Base-by-base conservation (phyloP, 148 eudicot species). In the Vaccinium macrocarpon region DNA sequence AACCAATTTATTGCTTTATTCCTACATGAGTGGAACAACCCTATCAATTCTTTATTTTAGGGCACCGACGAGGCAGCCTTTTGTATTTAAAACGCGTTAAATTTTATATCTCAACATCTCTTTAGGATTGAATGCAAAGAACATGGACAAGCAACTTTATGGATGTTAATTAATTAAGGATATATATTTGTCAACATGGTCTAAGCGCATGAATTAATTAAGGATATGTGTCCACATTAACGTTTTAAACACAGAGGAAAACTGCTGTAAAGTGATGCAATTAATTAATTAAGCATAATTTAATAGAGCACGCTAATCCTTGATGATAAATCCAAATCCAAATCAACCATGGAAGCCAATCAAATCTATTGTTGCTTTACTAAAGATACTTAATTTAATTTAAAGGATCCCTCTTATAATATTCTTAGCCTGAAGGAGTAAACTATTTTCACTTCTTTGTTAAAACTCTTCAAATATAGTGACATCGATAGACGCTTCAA, bases 321-420 rank as follows among this genome's bases (percentile, higher is more conserved):
- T 8, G 81, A 53, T 27, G 66, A 79, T 79, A 55, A 55, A 66
- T 53, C 23, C 66, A 79, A 55, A 55, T 79, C 81, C 66, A 79
- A 55, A 79, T 79, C 81, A 55, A 53, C 9, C 15, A 79, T 79
- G 0, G 55, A 59, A 16, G 18, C 57, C 12, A 52, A 78, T 53
- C 0, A 53, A 79, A 78, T 76, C 59, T 16, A 51, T 59, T 7
- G 16, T 6, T 52, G 49, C 81, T 16, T 79, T 74, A 7, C 12
- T 29, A 79, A 79, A 32, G 61, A 25, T 52, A 13, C 38, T 52
- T n/a, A n/a, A n/a, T n/a, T 78, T 77, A 1, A 59, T 8, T 2
- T 32, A 32, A 32, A 23, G 7, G 21, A n/a, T 59, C 25, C 64
- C 25, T 8, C 23, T 19, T 6, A 59, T 19, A 1, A 19, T 5